Evolutionary conservation across 768 basidiomycete genomes (phyloP), one percentile per base, ranked within the genome.

Genomic region (Atractiella rhizophila): DNA sequence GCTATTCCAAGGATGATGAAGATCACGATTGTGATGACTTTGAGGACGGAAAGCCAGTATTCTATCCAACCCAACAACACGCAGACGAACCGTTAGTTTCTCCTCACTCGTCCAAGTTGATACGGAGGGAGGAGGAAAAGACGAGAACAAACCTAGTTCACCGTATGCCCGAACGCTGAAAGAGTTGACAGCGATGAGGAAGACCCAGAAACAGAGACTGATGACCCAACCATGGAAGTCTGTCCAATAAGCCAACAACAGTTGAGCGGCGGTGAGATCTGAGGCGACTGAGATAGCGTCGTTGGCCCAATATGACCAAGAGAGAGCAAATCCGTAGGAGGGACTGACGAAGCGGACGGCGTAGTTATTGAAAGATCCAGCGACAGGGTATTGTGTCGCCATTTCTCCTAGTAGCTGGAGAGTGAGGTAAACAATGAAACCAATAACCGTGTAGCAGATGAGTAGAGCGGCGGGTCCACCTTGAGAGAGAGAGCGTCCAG

Each of bases 111-210:
- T 15, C n/a, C 19, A 23, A 26, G 19, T 3, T 35, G 7, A 24
- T 25, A 18, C 19, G 19, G n/a, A 23, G 15, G 15, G 16, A 37
- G 20, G 24, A 8, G 9, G 12, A 10, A 33, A 30, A 35, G 28
- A n/a, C n/a, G n/a, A n/a, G n/a, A n/a, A n/a, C n/a, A n/a, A n/a
- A n/a, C n/a, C n/a, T n/a, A 46, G 46, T 37, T 57, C 53, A 20
- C 50, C 55, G 37, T 53, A 55, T 16, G 45, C 43, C 8, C 26
- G 20, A 1, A 48, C 45, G 18, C 45, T 44, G 28, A 50, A 33
- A 45, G 26, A 30, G 49, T 77, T 77, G 62, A 76, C 67, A 5
- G 61, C 47, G 48, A 66, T 66, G 16, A 72, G 65, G n/a, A 67
- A 53, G 16, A 73, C 55, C 1, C 40, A 39, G 46, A 50, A 47